Evolutionary conservation across 495 filamentous ascomycete genomes (phyloP), one percentile per base, ranked within the genome.

Genomic region (Xeromyces bisporus): DNA sequence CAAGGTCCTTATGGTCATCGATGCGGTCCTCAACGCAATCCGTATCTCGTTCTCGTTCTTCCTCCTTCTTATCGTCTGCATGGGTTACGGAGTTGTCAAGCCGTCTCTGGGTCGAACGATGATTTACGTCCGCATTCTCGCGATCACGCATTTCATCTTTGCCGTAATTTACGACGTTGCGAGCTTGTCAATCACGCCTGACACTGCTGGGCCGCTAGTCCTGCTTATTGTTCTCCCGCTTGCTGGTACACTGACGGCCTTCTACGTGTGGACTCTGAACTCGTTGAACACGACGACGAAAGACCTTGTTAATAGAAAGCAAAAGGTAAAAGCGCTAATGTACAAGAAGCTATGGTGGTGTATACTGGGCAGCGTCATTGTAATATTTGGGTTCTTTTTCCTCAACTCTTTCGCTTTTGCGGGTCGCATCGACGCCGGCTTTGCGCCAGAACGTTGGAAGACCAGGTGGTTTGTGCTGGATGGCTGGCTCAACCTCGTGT

Each of bases 261-360:
- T 99, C 58, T 99, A 99, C 53, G 77, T 99, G 37, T 99, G 91
- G 89, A 99, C 89, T 10, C 67, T 99, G 44, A 96, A 92, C 60
- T 87, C 85, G 5, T 64, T 99, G 34, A 93, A 86, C 49, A 58
- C 71, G 28, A 99, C 89, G 0, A 89, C 93, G 67, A 96, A 94
- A 56, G 87, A 96, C 46, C 71, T 99, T 5, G 64, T 80, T 9
- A 84, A 89, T 46, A 74, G 89, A 26, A 94, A 93, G 55, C 89
- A 99, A 56, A 80, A 76, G 50, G 76, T 77, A 34, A 99, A 99
- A 51, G 78, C 80, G 13, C 53, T 70, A 50, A 99, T 99, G 89
- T 99, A 96, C 62, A 84, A 81, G 57, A 92, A 91, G 53, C 75
- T 99, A 15, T 99, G 89, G 89, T 99, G 82, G 82, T 86, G 83